Percentiles rank a stretch among this genome's conserved stretches.
phyloP scores from a whole-genome alignment of 441 rosid genomes.

The Viola pubescens region DNA sequence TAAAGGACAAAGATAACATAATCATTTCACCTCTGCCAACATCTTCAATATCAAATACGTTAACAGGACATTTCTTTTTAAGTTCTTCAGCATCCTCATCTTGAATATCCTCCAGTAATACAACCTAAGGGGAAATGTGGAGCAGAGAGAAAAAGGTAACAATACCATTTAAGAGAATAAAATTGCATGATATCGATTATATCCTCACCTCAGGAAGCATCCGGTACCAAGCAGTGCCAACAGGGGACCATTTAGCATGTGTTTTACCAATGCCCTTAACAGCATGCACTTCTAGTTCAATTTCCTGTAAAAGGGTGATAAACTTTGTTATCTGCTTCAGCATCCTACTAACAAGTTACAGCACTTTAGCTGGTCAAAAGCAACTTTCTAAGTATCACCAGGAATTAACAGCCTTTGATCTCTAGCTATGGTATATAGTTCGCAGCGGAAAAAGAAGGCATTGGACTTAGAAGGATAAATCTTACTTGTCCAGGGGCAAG shows the following conservation, averaged over 20 bases:
- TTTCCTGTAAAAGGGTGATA: constrained; percentile 49
- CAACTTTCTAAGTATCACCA: background rate
- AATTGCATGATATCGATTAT: background rate
- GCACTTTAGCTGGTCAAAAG: background rate
- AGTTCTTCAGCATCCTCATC: constrained; percentile 59
- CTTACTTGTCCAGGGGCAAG: constrained; percentile 84
- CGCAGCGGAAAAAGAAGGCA: background rate
- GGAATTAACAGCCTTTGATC: background rate
- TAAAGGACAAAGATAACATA: constrained; percentile 15
- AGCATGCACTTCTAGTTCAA: constrained; percentile 94
- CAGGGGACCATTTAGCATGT: constrained; percentile 98
- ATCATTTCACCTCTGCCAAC: constrained; percentile 61
- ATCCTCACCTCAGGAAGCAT: constrained; percentile 86
- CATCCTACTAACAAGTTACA: background rate
- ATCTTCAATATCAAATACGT: constrained; percentile 92
- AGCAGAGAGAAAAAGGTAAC: background rate
- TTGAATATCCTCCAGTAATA: constrained; percentile 52
- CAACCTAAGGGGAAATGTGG: constrained; percentile 39
- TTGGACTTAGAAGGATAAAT: background rate
- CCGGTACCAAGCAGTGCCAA: constrained; percentile 90
- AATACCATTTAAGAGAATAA: background rate
- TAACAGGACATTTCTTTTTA: constrained; percentile 50
- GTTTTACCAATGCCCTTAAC: constrained; percentile 90
- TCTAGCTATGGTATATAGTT: background rate
- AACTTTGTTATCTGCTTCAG: background rate